Evolutionary conservation across 179 eudicot genomes (phyloP), one percentile per base, ranked within the genome.

Genomic region (Actinidia arguta): DNA sequence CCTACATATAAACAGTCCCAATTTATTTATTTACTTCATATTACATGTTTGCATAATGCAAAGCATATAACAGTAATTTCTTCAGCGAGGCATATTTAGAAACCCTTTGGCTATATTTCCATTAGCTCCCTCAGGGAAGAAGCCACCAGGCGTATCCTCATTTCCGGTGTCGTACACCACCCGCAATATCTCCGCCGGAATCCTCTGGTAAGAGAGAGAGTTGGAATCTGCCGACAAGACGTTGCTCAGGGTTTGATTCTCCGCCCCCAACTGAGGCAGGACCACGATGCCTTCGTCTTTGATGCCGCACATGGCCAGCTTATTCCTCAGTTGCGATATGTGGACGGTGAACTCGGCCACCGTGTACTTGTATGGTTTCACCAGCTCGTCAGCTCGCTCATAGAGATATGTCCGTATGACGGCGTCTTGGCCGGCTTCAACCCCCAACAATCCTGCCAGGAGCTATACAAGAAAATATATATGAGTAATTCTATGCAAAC

Each of bases 401-500:
- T 90, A 95, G 0, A 95, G 86, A 51, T 90, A 93, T 82, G 16
- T 79, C 14, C 98, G 85, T 6, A 95, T 85, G 0, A 91, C 85
- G 8, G 98, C 95, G 20, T 95, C 98, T 84, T 94, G 98, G 0
- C 98, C 98, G 0, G 92, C 69, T 88, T 95, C 98, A 0, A 89
- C 89, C 17, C 98, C 98, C 64, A 89, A 79, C 6, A 94, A 78
- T 9, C 98, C 98, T 71, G 92, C 91, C 80, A 90, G 66, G n/a
- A 94, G 89, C 98, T 95, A 80, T 58, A 39, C 64, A 75, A 72
- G 22, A 73, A 75, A 39, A n/a, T 64, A 31, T 56, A 20, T 4
- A n/a, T 18, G 16, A 4, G 48, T 36, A 10, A 22, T 17, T 42
- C 1, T 18, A 47, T 7, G 36, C 2, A 16, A 39, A 1, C n/a